These are phyloP conservation scores for Solanum microdontum DNA, from an alignment of 257 asterid species.

Conservation along the genomic window DNA sequence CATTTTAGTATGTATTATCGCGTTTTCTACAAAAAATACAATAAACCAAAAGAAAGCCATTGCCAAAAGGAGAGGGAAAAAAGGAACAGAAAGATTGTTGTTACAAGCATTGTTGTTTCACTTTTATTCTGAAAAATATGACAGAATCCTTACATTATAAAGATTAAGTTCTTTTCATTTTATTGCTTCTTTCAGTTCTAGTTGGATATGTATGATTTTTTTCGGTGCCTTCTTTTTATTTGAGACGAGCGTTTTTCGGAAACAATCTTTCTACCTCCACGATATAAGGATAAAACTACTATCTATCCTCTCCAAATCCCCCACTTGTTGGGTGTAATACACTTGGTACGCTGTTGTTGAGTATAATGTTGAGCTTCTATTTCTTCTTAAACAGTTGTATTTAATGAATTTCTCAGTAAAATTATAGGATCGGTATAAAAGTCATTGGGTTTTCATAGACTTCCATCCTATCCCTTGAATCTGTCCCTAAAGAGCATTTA, in stretches of 20 bases:
- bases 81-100: neutral
- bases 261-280: neutral
- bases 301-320: neutral
- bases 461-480: neutral
- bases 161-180: neutral
- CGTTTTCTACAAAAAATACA: neutral
- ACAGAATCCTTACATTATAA: neutral
- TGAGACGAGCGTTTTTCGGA: neutral
- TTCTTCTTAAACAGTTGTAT: neutral
- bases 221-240: neutral
- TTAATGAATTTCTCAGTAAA: neutral
- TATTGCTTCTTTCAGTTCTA: neutral
- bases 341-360: neutral
- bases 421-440: fast-evolving
- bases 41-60: neutral
- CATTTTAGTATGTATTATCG: conserved; percentile 20
- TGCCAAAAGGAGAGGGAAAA: neutral
- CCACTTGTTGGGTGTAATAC: neutral
- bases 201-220: neutral
- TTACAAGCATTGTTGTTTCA: neutral
- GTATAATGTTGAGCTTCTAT: neutral
- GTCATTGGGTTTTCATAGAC: neutral
- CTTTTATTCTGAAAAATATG: neutral
- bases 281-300: neutral
- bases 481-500: neutral